These are phyloP conservation scores for Stylosanthes scabra DNA, from an alignment of 331 rosid species.

Conservation along the genomic window DNA sequence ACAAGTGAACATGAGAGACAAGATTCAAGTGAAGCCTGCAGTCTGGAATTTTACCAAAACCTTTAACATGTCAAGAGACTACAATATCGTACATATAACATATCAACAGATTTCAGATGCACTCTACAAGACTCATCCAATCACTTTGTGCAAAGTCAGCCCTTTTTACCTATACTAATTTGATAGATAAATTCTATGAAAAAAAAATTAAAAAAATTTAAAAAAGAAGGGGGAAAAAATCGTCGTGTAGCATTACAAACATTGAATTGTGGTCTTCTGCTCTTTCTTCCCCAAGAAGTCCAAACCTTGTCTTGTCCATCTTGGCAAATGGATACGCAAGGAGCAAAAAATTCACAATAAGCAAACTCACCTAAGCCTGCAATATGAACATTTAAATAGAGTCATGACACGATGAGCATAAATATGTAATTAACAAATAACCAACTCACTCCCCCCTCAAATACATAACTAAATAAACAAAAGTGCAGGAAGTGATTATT, in stretches of 20 bases:
- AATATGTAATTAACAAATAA: neutral
- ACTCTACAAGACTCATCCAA: slow-evolving; percentile 23
- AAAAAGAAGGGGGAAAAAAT: neutral
- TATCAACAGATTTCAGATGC: slow-evolving; percentile 34
- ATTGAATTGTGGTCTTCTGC: neutral
- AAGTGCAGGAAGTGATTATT: neutral
- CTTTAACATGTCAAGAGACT: slow-evolving; percentile 33
- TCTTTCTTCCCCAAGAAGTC: neutral
- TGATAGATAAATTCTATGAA: slow-evolving; percentile 19
- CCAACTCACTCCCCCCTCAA: neutral
- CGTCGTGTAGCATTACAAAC: slow-evolving; percentile 47
- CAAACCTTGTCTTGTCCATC: slow-evolving; percentile 47
- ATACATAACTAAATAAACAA: neutral
- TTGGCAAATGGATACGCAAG: slow-evolving; percentile 35
- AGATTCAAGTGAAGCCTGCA: neutral
- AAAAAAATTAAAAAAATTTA: neutral
- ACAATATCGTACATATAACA: slow-evolving; percentile 32
- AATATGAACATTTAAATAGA: slow-evolving; percentile 10
- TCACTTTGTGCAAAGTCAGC: slow-evolving; percentile 13
- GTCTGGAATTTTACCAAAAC: slow-evolving; percentile 7
- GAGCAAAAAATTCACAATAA: slow-evolving; percentile 33
- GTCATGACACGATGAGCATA: slow-evolving; percentile 13
- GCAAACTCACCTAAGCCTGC: slow-evolving; percentile 46
- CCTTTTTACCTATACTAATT: slow-evolving; percentile 8
- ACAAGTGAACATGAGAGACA: neutral